phyloP scores from a whole-genome alignment of 148 eudicot species.

The Nepenthes gracilis region DNA sequence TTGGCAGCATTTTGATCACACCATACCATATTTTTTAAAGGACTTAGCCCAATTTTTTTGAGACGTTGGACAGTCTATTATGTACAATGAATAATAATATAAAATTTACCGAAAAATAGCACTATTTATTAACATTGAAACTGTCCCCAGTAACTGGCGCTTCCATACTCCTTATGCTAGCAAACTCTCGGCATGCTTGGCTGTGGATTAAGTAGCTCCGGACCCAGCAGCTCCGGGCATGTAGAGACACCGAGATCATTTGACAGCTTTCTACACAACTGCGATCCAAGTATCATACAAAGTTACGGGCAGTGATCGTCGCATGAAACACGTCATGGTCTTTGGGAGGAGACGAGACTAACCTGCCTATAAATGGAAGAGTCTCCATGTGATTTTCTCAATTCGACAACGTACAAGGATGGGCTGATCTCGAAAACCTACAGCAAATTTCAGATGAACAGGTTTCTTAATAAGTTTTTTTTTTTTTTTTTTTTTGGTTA shows the following conservation, averaged over 20 bases:
- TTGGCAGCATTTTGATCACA: too few relatives aligned
- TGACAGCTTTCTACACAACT: conserved; percentile 67
- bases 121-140: too few relatives aligned
- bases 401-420: conserved; percentile 70
- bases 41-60: too few relatives aligned
- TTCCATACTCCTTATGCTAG: too few relatives aligned
- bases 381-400: conserved; percentile 72
- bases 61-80: too few relatives aligned
- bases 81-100: too few relatives aligned
- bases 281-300: conserved; percentile 12
- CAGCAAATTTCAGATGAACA: neutral
- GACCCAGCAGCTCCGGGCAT: conserved; percentile 33
- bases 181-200: neutral
- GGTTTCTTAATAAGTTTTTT: too few relatives aligned
- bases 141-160: too few relatives aligned
- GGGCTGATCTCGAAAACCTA: conserved; percentile 91
- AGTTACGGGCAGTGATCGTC: neutral
- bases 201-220: conserved; percentile 4
- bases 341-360: conserved; percentile 1
- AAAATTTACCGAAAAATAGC: too few relatives aligned
- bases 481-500: too few relatives aligned
- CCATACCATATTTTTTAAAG: too few relatives aligned
- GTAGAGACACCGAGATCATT: conserved; percentile 51
- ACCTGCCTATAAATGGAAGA: conserved; percentile 71
- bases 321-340: neutral